Evolutionary conservation across 2,329 filamentous ascomycete species (phyloP), one percentile per base, ranked within the genome.

Genomic region (Fusarium coffeatum): DNA sequence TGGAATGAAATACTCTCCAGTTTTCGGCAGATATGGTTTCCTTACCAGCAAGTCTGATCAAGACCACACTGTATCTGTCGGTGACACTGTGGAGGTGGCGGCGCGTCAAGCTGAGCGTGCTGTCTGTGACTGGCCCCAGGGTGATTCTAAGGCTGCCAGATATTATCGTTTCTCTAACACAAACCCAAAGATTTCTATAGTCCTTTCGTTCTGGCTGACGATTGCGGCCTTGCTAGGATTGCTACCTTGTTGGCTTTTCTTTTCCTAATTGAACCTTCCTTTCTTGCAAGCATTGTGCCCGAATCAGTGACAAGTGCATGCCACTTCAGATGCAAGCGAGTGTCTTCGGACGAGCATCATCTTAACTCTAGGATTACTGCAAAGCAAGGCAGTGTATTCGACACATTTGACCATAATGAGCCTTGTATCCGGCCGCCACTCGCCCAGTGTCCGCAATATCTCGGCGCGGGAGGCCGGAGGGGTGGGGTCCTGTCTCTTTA

Each of bases 1-100:
- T n/a, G 92, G 92, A 0, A 82, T 82, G 34, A 91, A 88, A 76
- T 93, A 88, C 77, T 87, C 85, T 63, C 91, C 92, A 15, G 84
- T 92, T 11, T 94, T 94, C 83, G 92, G 92, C 12, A 84, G 91
- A 46, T 93, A 93, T 79, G 90, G 85, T 0, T 93, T 93, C 76
- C 78, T 91, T 8, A 71, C 68, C 22, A 67, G 72, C 15, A 64
- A 58, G 11, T 47, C 69, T 13, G 68, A 67, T 10, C 71, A 73
- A 22, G 68, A 78, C 18, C 73, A 74, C 9, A 47, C 27, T 11
- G 59, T 74, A 40, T 64, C 66, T 12, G 56, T 71, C 13, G 72
- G 89, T 3, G 86, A 91, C 77, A 80, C 84, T 47, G 84, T 90
- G 63, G 73, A 77, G 28, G 85, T 91, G 47, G 83, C 82, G 11